phyloP scores from a whole-genome alignment of 208 protist species.

The Wallacemonas sp. region DNA sequence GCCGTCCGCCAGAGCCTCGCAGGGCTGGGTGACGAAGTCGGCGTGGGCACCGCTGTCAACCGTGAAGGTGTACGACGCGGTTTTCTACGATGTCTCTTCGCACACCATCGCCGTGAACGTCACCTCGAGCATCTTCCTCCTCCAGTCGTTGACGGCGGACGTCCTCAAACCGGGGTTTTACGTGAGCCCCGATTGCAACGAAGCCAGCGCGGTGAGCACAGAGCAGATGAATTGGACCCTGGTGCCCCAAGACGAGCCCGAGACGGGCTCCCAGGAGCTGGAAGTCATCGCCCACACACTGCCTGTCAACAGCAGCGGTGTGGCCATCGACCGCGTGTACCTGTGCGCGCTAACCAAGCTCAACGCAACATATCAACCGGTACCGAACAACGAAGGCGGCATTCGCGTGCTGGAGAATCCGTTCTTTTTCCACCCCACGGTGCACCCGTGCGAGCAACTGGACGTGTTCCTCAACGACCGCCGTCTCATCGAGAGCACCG shows the following conservation, averaged over 20 bases:
- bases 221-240: constrained; percentile 4
- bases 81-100: constrained; percentile 19
- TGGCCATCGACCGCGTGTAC: neutral
- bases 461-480: constrained; percentile 15
- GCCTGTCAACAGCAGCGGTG: neutral
- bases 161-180: constrained; percentile 21
- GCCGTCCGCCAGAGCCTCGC: neutral
- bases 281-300: neutral
- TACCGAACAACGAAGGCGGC: neutral
- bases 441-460: constrained; percentile 12
- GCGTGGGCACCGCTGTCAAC: constrained; percentile 7
- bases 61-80: constrained; percentile 10
- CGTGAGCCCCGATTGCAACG: constrained; percentile 1
- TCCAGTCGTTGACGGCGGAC: constrained; percentile 4
- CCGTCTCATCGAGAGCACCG: neutral
- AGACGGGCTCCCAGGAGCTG: neutral
- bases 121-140: constrained; percentile 13
- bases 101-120: constrained; percentile 13
- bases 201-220: neutral
- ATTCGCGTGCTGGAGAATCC: constrained; percentile 8
- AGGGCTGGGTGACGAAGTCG: neutral
- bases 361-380: constrained; percentile 12
- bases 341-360: constrained; percentile 14
- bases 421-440: neutral
- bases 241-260: neutral